phyloP scores from a whole-genome alignment of 163 green algal species.

The Prototheca stagnorum region DNA sequence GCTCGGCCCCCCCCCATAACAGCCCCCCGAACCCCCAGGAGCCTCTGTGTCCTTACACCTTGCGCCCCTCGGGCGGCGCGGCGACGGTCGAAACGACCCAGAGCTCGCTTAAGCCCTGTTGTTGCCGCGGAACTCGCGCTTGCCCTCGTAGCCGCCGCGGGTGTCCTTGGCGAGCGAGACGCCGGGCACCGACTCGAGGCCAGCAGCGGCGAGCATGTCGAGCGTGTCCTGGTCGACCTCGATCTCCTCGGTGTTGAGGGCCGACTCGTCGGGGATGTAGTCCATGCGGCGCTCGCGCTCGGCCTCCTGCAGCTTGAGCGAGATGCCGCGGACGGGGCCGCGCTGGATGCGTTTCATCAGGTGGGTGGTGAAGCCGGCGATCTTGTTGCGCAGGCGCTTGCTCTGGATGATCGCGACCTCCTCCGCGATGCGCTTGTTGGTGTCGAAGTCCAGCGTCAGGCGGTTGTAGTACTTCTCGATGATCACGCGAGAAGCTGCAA shows the following conservation, averaged over 20 bases:
- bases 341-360: conserved; percentile 99
- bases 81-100: no score
- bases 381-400: conserved; percentile 98
- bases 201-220: conserved; percentile 86
- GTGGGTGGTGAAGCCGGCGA: conserved; percentile 99
- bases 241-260: conserved; percentile 81
- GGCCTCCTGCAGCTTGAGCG: conserved; percentile 99
- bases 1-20: no score
- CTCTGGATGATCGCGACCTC: conserved; percentile 97
- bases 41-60: no score
- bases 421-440: conserved; percentile 91
- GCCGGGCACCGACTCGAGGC: conserved; percentile 78
- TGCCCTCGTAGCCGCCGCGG: conserved; percentile 7
- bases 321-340: conserved; percentile 96
- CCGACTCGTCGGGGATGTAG: conserved; percentile 96
- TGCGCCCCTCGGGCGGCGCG: no score
- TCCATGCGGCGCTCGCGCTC: conserved; percentile 99
- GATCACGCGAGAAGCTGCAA: conserved; percentile 60
- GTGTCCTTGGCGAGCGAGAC: conserved; percentile 28
- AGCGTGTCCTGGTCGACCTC: conserved; percentile 92
- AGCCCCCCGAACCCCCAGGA: no score
- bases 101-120: no score
- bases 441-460: conserved; percentile 93
- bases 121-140: neutral
- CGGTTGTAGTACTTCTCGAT: conserved; percentile 99